Evolutionary conservation across 2,329 filamentous ascomycete species (phyloP).

Genomic region (Chrysoporthe austroafricana): DNA sequence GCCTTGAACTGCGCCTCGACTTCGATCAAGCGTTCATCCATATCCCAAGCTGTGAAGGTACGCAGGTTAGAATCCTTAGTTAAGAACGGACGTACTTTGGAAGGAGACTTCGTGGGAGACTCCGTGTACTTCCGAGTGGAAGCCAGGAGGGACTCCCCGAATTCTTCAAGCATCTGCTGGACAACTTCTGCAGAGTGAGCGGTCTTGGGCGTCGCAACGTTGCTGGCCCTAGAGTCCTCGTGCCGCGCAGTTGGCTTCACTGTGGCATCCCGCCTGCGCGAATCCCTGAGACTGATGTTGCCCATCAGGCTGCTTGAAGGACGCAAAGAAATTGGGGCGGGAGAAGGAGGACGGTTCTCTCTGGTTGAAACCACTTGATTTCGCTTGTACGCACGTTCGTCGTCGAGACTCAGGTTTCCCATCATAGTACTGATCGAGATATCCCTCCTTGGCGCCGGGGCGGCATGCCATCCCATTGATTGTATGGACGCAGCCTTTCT

Average conservation of each 20-base stretch:
- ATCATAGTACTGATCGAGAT: constrained; percentile 39
- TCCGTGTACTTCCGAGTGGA: constrained; percentile 39
- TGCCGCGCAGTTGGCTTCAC: constrained; percentile 9
- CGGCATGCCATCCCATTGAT: constrained; percentile 29
- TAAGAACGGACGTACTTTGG: constrained; percentile 53
- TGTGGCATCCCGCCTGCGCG: constrained; percentile 33
- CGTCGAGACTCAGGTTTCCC: constrained; percentile 44
- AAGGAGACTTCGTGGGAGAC: constrained; percentile 46
- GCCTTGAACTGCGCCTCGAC: constrained; percentile 76
- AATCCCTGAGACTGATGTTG: constrained; percentile 37
- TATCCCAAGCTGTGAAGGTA: constrained; percentile 73
- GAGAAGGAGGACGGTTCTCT: constrained; percentile 34
- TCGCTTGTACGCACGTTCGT: constrained; percentile 35
- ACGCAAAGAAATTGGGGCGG: constrained; percentile 24
- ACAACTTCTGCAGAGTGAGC: constrained; percentile 20
- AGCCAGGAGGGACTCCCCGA: constrained; percentile 36
- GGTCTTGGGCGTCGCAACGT: constrained; percentile 39
- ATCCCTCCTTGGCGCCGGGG: constrained; percentile 38
- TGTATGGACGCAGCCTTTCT: constrained; percentile 36
- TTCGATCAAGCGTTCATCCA: constrained; percentile 73
- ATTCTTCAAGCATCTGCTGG: constrained; percentile 30
- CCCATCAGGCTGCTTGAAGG: constrained; percentile 33
- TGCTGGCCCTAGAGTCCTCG: constrained; percentile 26
- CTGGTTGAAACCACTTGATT: constrained; percentile 52
- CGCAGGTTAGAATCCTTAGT: constrained; percentile 75